Conservation (phyloP, 805 yeast genomes). For the Candida multigemmis region DNA sequence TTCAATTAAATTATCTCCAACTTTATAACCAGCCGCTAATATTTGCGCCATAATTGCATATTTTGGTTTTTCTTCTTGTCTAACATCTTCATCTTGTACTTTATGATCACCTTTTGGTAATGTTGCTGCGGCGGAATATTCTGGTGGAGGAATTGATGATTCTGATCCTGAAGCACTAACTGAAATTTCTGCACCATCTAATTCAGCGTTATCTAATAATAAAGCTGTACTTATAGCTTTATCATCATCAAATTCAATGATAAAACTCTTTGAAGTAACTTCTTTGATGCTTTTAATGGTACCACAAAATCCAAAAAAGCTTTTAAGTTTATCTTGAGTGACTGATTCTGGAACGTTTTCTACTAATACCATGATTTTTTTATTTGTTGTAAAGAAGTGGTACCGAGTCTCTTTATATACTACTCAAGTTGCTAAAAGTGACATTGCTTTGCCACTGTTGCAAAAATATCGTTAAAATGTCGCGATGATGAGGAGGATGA, state of each 20-base stretch:
- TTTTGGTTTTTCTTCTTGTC: slow-evolving; percentile 74
- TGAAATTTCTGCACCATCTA: slow-evolving; percentile 46
- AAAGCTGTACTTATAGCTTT: slow-evolving; percentile 66
- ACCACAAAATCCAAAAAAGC: slow-evolving; percentile 75
- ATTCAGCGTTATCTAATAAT: slow-evolving; percentile 63
- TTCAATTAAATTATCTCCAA: slow-evolving; percentile 53
- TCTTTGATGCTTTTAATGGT: slow-evolving; percentile 25
- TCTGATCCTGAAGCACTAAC: slow-evolving; percentile 6
- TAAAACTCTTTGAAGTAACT: slow-evolving; percentile 24
- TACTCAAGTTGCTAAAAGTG: too few relatives aligned
- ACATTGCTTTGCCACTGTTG: too few relatives aligned
- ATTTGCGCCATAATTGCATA: slow-evolving; percentile 68
- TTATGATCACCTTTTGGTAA: slow-evolving; percentile 10
- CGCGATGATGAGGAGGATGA: too few relatives aligned
- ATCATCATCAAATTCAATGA: slow-evolving; percentile 45
- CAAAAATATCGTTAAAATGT: too few relatives aligned
- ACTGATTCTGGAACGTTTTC: slow-evolving; percentile 46
- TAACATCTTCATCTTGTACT: slow-evolving; percentile 36
- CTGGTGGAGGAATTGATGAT: slow-evolving; percentile 7
- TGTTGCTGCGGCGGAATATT: slow-evolving; percentile 4
- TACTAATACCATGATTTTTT: too few relatives aligned
- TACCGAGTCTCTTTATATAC: too few relatives aligned
- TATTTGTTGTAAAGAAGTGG: too few relatives aligned
- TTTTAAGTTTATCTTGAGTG: slow-evolving; percentile 41
- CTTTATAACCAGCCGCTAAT: slow-evolving; percentile 61